A percentile compares a stretch with the other conserved stretches of the same genome.
phyloP scores from a whole-genome alignment of 495 filamentous ascomycete species.

The Collariella sp. region DNA sequence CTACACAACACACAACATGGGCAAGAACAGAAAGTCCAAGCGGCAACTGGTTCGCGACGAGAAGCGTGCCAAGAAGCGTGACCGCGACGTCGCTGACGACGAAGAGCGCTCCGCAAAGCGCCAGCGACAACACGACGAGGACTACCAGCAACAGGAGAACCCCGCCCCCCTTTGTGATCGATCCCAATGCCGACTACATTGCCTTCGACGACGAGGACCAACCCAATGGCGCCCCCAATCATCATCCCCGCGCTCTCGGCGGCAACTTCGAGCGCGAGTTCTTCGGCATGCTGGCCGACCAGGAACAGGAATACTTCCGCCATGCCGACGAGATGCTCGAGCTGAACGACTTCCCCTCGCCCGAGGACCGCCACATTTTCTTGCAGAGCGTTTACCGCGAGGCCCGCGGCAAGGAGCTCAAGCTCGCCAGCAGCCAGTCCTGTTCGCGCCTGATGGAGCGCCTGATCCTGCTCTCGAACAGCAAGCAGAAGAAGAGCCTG shows the following conservation, averaged over 20 bases:
- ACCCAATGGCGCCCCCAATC: constrained; percentile 11
- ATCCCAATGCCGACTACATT: constrained; percentile 23
- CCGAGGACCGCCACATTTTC: constrained; percentile 72
- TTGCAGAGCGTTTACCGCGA: constrained; percentile 78
- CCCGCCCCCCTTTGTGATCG: constrained; percentile 2
- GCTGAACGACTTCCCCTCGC: constrained; percentile 68
- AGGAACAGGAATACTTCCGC: constrained; percentile 93
- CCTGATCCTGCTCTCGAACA: constrained; percentile 71
- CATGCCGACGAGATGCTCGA: constrained; percentile 82
- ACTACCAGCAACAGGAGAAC: background rate
- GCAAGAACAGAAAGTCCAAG: constrained; percentile 34
- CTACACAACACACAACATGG: constrained; percentile 17
- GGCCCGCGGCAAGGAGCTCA: constrained; percentile 84
- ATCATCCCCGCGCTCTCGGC: background rate
- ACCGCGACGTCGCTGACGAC: constrained; percentile 23
- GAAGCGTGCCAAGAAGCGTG: constrained; percentile 36
- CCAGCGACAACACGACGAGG: constrained; percentile 27
- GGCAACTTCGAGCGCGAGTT: constrained; percentile 48
- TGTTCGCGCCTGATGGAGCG: constrained; percentile 91
- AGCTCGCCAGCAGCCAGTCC: constrained; percentile 88
- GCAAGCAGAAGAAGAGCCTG: constrained; percentile 71
- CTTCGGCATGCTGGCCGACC: constrained; percentile 80
- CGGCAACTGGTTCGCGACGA: constrained; percentile 41
- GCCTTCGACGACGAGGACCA: constrained; percentile 21
- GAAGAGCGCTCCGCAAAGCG: constrained; percentile 30